These are phyloP conservation scores for Curvularia hawaiiensis DNA, from an alignment of 2,329 filamentous ascomycete species.

Conservation along the genomic window DNA sequence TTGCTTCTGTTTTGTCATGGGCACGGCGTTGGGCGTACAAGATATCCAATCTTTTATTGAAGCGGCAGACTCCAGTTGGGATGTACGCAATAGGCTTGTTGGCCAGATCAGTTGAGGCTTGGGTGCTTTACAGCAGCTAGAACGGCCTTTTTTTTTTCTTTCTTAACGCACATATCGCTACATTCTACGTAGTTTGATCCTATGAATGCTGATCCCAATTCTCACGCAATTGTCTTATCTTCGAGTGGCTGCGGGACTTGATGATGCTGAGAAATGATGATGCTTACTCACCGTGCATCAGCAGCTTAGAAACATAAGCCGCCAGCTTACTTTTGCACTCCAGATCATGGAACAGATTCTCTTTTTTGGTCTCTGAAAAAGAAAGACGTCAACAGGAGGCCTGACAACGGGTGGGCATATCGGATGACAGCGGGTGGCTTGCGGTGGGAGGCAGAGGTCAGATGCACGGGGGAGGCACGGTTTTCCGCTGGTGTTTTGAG, in stretches of 20 bases:
- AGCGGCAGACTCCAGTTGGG: conserved; percentile 8
- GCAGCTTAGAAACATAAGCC: neutral
- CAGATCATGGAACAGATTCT: neutral
- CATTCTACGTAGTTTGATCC: neutral
- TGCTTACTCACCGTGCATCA: neutral
- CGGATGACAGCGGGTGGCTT: conserved; percentile 6
- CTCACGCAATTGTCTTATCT: neutral
- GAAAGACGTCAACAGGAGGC: neutral
- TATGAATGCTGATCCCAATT: neutral
- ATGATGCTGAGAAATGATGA: neutral
- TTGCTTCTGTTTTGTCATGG: conserved; percentile 14
- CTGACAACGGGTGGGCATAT: neutral
- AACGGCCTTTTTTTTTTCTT: neutral
- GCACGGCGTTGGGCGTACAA: conserved; percentile 22
- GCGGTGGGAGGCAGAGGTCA: neutral
- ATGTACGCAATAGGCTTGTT: neutral
- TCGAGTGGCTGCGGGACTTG: neutral
- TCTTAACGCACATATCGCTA: neutral
- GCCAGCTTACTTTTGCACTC: neutral
- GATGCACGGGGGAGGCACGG: neutral
- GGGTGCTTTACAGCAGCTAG: neutral
- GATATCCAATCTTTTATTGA: conserved; percentile 28
- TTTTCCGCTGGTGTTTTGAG: neutral
- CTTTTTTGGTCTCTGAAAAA: neutral
- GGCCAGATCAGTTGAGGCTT: neutral